Conservation (phyloP, 129 eudicot species). For the Artemisia tridentata region DNA sequence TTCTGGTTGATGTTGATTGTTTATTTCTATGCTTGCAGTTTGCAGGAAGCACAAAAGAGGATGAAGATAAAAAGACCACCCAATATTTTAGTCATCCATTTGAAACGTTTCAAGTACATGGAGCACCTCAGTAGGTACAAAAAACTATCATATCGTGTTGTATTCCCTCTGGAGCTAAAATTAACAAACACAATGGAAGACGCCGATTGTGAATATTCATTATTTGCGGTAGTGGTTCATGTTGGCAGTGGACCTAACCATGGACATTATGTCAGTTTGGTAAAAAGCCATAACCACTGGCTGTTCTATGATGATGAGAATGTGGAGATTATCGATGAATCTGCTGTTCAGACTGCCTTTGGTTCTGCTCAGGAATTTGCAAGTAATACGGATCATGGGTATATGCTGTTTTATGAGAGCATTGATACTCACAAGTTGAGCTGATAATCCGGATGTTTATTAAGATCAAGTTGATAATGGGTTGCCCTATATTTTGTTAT, state of each 20-base stretch:
- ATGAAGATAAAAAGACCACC: conserved; percentile 77
- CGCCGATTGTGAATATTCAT: conserved; percentile 63
- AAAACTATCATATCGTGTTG: conserved; percentile 67
- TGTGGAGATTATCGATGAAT: conserved; percentile 72
- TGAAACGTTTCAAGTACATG: conserved; percentile 74
- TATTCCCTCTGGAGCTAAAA: conserved; percentile 68
- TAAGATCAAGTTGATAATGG: conserved; percentile 5
- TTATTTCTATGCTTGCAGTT: conserved; percentile 27
- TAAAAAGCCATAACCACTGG: conserved; percentile 78
- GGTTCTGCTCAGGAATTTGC: conserved; percentile 76
- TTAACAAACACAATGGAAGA: conserved; percentile 73
- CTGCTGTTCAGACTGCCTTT: conserved; percentile 67
- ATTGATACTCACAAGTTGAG: conserved; percentile 33
- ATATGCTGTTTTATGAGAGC: conserved; percentile 66
- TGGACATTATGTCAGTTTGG: conserved; percentile 70
- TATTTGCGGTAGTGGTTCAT: conserved; percentile 69
- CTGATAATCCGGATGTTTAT: conserved; percentile 12
- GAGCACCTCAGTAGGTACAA: conserved; percentile 75
- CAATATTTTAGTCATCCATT: conserved; percentile 63
- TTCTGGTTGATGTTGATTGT: too few relatives aligned
- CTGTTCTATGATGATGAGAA: conserved; percentile 75
- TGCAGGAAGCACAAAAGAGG: conserved; percentile 84
- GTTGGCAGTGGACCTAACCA: conserved; percentile 80
- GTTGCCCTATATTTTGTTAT: conserved; percentile 5
- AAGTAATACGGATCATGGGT: conserved; percentile 72